Conservation (phyloP, 495 filamentous ascomycete species). For the Penicillium goetzii region DNA sequence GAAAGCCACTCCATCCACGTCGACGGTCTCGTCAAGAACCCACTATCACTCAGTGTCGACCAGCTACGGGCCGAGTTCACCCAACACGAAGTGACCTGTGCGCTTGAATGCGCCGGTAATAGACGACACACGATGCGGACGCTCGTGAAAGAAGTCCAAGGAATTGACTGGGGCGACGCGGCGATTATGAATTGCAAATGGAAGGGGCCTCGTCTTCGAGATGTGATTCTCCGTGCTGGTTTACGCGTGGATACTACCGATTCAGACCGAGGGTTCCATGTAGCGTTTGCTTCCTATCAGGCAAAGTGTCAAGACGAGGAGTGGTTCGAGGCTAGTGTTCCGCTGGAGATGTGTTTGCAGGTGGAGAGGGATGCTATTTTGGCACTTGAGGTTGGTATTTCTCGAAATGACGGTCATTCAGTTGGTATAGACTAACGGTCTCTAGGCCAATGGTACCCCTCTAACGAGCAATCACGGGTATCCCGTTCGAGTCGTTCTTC, state of each 20-base stretch:
- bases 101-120: constrained; percentile 67
- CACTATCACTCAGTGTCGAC: constrained; percentile 36
- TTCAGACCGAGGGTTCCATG: constrained; percentile 35
- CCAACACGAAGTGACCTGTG: constrained; percentile 58
- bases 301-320: constrained; percentile 55
- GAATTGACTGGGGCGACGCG: constrained; percentile 66
- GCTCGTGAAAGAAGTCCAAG: constrained; percentile 60
- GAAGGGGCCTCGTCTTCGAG: constrained; percentile 58
- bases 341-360: constrained; percentile 51
- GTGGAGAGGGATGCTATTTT: constrained; percentile 55
- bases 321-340: constrained; percentile 60
- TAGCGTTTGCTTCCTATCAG: constrained; percentile 57
- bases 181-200: constrained; percentile 67
- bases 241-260: constrained; percentile 25
- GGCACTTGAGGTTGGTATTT: constrained; percentile 29
- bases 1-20: constrained; percentile 48
- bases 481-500: constrained; percentile 62
- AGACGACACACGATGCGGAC: constrained; percentile 68
- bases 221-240: constrained; percentile 51
- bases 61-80: constrained; percentile 50
- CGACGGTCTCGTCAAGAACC: constrained; percentile 40
- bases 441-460: constrained; percentile 60
- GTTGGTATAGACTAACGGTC: constrained; percentile 27
- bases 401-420: too few species aligned
- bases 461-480: constrained; percentile 62